Conservation (phyloP, 345 rosid genomes). For the Psidium friedrichsthalianum region DNA sequence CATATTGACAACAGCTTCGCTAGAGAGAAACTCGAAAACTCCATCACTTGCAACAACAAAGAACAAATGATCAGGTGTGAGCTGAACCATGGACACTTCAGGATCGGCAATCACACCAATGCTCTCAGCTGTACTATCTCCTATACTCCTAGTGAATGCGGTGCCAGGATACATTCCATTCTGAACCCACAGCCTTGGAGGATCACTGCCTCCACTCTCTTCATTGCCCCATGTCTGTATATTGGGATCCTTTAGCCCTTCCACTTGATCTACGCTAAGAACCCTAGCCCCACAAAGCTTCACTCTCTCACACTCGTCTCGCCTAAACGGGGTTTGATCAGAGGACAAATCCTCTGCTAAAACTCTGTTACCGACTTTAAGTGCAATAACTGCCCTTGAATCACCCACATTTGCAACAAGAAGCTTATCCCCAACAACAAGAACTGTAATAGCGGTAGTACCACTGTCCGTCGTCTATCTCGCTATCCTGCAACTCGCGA, state of each 20-base stretch:
- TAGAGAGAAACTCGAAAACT: conserved; percentile 88
- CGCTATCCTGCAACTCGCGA: conserved; percentile 56
- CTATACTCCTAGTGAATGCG: conserved; percentile 89
- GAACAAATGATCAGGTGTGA: conserved; percentile 59
- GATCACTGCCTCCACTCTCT: conserved; percentile 87
- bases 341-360: conserved; percentile 74
- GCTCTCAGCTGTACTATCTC: conserved; percentile 74
- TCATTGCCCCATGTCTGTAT: conserved; percentile 82
- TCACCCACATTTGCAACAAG: conserved; percentile 97
- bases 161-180: conserved; percentile 95
- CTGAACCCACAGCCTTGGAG: conserved; percentile 94
- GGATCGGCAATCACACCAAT: conserved; percentile 85
- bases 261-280: conserved; percentile 89
- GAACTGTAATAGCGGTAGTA: conserved; percentile 88
- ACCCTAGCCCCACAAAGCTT: conserved; percentile 89
- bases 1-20: conserved; percentile 83
- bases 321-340: conserved; percentile 94
- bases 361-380: conserved; percentile 44
- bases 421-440: conserved; percentile 68
- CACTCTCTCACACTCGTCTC: conserved; percentile 87
- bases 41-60: conserved; percentile 97
- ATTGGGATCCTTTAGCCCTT: conserved; percentile 78
- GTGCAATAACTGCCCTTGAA: conserved; percentile 87
- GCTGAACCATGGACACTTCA: conserved; percentile 57
- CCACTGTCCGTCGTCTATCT: conserved; percentile 93